Evolutionary conservation across 2,329 filamentous ascomycete genomes (phyloP).

Genomic region (Penicillium aurantiogriseum): DNA sequence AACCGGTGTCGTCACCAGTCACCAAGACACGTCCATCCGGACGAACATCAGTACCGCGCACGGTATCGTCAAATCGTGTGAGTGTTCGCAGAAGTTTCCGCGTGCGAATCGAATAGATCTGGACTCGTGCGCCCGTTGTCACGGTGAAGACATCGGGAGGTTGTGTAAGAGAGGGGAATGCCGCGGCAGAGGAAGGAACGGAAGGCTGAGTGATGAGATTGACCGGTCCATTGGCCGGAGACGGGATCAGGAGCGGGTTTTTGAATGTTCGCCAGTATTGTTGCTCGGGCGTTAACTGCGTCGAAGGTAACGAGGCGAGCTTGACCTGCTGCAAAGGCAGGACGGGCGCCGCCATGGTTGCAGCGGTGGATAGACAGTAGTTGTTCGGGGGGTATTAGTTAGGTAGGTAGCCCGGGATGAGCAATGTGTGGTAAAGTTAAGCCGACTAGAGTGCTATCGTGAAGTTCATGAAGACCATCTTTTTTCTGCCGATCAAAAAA

Average conservation of each 20-base stretch:
- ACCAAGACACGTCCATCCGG: slow-evolving; percentile 85
- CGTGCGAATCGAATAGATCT: slow-evolving; percentile 89
- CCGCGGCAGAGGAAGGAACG: slow-evolving; percentile 45
- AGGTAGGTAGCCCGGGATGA: background rate
- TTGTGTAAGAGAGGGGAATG: slow-evolving; percentile 47
- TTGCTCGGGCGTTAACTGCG: slow-evolving; percentile 80
- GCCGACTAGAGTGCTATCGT: slow-evolving; percentile 11
- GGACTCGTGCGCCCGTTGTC: slow-evolving; percentile 88
- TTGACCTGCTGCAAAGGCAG: slow-evolving; percentile 76
- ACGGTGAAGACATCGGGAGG: slow-evolving; percentile 71
- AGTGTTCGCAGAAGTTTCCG: slow-evolving; percentile 92
- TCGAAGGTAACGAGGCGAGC: slow-evolving; percentile 76
- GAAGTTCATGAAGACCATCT: slow-evolving; percentile 24
- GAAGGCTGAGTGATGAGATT: slow-evolving; percentile 80
- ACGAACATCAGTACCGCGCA: slow-evolving; percentile 83
- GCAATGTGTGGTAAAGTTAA: background rate
- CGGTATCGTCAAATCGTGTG: slow-evolving; percentile 87
- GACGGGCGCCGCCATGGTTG: slow-evolving; percentile 79
- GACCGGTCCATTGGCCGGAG: slow-evolving; percentile 83
- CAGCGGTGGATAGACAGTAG: background rate
- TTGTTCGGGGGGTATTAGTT: slow-evolving; percentile 1
- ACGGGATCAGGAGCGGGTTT: slow-evolving; percentile 84
- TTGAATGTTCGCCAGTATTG: slow-evolving; percentile 95
- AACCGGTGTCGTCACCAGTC: slow-evolving; percentile 86
- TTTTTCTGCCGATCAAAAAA: slow-evolving; percentile 32